These are phyloP conservation scores for Wallacemonas collosoma DNA, from an alignment of 208 protist genomes.

Conservation along the genomic window DNA sequence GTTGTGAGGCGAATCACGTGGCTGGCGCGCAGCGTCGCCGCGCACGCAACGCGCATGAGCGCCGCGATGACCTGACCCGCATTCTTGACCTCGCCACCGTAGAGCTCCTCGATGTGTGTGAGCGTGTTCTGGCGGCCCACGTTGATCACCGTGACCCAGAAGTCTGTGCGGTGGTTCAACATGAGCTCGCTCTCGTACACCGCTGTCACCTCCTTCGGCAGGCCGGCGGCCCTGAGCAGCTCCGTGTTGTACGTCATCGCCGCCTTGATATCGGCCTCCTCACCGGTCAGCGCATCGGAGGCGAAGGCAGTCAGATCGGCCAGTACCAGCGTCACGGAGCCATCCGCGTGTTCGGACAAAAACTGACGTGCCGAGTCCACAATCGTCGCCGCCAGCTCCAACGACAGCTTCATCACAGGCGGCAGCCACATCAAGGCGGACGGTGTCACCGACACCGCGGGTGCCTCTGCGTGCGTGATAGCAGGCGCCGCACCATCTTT, in stretches of 20 bases:
- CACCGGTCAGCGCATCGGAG: constrained; percentile 64
- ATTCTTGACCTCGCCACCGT: constrained; percentile 61
- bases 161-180: constrained; percentile 70
- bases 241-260: constrained; percentile 65
- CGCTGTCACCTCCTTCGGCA: constrained; percentile 60
- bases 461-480: constrained; percentile 3
- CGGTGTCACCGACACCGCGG: constrained; percentile 35
- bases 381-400: constrained; percentile 63
- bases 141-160: constrained; percentile 92
- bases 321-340: constrained; percentile 58
- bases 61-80: constrained; percentile 78
- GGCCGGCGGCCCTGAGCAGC: constrained; percentile 57
- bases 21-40: constrained; percentile 58
- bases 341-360: constrained; percentile 53
- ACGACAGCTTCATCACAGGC: constrained; percentile 52
- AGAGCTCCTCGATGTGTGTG: constrained; percentile 63
- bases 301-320: constrained; percentile 85
- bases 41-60: constrained; percentile 84
- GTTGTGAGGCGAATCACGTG: constrained; percentile 63
- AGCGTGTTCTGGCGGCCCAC: constrained; percentile 78
- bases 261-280: constrained; percentile 81
- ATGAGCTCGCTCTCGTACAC: constrained; percentile 83
- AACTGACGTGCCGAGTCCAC: constrained; percentile 47
- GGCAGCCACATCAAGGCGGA: constrained; percentile 78
- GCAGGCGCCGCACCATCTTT: constrained; percentile 31